Base-by-base conservation (phyloP, 1,284 basidiomycete genomes). In the Microbotryomycetes sp. region DNA sequence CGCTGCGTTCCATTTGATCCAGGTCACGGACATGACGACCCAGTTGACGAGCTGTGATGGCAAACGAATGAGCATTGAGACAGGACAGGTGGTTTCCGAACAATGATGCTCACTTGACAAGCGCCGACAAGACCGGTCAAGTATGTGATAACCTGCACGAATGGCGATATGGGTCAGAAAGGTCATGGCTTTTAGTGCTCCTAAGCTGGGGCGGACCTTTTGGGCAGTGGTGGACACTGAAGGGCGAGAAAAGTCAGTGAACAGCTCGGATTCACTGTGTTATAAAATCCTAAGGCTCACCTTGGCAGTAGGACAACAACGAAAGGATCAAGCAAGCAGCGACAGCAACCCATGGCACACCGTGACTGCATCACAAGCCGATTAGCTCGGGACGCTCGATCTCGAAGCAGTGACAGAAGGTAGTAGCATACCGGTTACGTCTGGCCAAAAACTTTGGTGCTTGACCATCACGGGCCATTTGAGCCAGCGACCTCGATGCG, bases 401-500 rank as follows among this genome's bases (percentile, higher is more conserved):
- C 3, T 69, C 64, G 31, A 58, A 62, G 19, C 65, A 46, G 36
- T 70, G n/a, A n/a, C n/a, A n/a, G n/a, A n/a, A 70, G 7, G 71
- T 70, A 3, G 68, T 63, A 31, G 70, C 71, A 54, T 71, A 64
- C 22, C 69, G 51, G 65, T 73, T 73, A 14, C 64, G 48, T n/a
- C 59, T 52, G 6, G 59, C 58, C 42, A 73, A 51, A 60, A 71
- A 19, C 30, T 56, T 54, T 29, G 71, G 71, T 15, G 69, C 70
- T n/a, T 71, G 69, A 16, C 70, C 69, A 14, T 66, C 58, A 14
- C 65, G 57, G 15, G 67, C 70, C 26, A 72, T 47, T 22, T 55
- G 52, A 42, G 70, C 65, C 16, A 72, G 61, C 1, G 63, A 50
- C 19, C 70, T 61, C 22, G 63, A 66, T 1, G 68, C 64, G 23